Evolutionary conservation across 345 rosid genomes (phyloP), one percentile per base, ranked within the genome.

Genomic region (Populus pruinosa): DNA sequence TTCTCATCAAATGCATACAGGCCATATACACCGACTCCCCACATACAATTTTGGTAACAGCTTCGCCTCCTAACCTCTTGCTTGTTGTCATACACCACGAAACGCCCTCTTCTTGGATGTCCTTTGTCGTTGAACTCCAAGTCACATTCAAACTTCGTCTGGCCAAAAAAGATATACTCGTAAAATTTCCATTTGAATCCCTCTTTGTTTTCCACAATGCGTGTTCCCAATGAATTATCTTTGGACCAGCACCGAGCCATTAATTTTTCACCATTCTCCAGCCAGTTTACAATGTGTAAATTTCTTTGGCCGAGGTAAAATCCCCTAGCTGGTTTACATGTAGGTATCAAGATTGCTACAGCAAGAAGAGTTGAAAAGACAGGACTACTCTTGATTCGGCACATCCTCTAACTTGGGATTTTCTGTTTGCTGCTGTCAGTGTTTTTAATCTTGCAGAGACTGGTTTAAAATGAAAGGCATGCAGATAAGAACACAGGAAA

Each of bases 1-100:
- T 38, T 62, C 39, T 73, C 76, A 62, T 61, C 76, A 73, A 61
- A 73, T 21, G 69, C 76, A 73, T 62, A 73, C 8, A 72, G 27
- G 10, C 75, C 75, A 72, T 55, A 75, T 18, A 75, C 64, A 1
- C 78, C 71, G 47, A 75, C 78, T 9, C 71, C 71, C 78, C 78
- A 75, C 71, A 66, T 66, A 47, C 78, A 75, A 65, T 66, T 61
- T 41, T 49, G 33, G 20, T 11, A 29, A 17, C 71, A 75, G 67
- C 33, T 33, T 31, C 78, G 69, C 66, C 78, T 75, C 38, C 78
- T 47, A 2, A 66, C 8, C 33, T 33, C 33, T 7, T 10, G 21
- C 35, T 10, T 67, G 71, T 12, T 65, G 18, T 75, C 78, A 49
- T 75, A 75, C 18, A 75, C 47, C 18, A 66, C 64, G 14, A 75